A percentile compares a stretch with the other conserved stretches of the same genome.
phyloP scores from a whole-genome alignment of 352 stramenopile species.

The Globisporangium acanthophoron region DNA sequence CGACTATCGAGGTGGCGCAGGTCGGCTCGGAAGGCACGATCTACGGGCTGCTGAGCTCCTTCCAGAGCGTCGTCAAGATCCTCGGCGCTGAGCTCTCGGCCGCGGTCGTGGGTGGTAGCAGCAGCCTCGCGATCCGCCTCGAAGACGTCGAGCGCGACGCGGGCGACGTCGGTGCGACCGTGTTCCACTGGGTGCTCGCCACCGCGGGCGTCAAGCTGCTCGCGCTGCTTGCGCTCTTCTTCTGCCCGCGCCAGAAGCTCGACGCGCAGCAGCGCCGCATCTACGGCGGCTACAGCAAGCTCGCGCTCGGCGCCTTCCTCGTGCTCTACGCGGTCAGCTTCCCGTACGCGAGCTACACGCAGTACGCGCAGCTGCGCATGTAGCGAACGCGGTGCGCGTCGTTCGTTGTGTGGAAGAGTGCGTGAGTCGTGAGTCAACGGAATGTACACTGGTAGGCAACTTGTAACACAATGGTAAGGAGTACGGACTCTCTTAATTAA shows the following conservation, averaged over 20 bases:
- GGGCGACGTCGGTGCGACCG: not conserved
- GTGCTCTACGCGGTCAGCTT: constrained; percentile 23
- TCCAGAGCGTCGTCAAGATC: constrained; percentile 30
- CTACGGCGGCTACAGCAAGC: constrained; percentile 38
- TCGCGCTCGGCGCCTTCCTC: constrained; percentile 16
- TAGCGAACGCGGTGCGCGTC: not conserved
- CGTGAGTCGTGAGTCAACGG: too few relatives aligned
- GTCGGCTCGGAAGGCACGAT: constrained; percentile 35
- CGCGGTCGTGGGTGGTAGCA: constrained; percentile 7
- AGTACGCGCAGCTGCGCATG: constrained; percentile 6
- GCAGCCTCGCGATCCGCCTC: constrained; percentile 8
- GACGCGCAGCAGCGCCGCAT: constrained; percentile 41
- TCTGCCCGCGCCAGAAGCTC: constrained; percentile 33
- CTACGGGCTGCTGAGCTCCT: constrained; percentile 28
- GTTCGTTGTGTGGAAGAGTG: not conserved
- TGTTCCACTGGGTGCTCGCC: constrained; percentile 18
- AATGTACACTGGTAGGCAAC: constrained; percentile 2
- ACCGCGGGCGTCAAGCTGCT: constrained; percentile 17
- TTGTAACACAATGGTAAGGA: not conserved
- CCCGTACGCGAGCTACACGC: constrained; percentile 12
- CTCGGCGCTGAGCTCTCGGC: constrained; percentile 20
- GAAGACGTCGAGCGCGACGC: constrained; percentile 1
- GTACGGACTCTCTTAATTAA: not conserved
- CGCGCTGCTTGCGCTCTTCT: constrained; percentile 17
- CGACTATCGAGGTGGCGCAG: constrained; percentile 38